These are phyloP conservation scores for Berberis vulgaris DNA, from an alignment of 164 flowering plant species.

Conservation along the genomic window DNA sequence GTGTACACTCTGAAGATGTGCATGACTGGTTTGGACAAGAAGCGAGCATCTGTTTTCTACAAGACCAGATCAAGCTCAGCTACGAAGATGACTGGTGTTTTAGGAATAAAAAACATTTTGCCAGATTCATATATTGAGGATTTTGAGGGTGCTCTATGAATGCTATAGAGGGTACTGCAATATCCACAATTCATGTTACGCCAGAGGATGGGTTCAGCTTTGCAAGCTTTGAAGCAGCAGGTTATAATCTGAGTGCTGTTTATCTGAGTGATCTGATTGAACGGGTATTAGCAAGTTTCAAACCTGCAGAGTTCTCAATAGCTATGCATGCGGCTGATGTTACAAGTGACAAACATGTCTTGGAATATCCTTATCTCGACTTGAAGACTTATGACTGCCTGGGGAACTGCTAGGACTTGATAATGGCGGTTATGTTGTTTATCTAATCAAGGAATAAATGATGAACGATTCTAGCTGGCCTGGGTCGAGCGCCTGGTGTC, in stretches of 20 bases:
- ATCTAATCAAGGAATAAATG: background rate
- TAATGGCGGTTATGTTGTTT: slow-evolving; percentile 30
- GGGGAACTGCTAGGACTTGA: slow-evolving; percentile 25
- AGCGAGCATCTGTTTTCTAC: slow-evolving; percentile 62
- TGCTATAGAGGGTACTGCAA: slow-evolving; percentile 46
- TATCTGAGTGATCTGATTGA: slow-evolving; percentile 35
- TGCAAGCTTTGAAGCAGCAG: slow-evolving; percentile 76
- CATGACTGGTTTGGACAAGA: slow-evolving; percentile 72
- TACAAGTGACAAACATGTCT: background rate
- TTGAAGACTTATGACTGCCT: slow-evolving; percentile 35
- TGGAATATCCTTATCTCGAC: slow-evolving; percentile 14
- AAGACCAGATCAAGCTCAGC: slow-evolving; percentile 49
- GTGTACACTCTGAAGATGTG: slow-evolving; percentile 70
- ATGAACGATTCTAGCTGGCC: too few species aligned
- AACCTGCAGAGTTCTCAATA: slow-evolving; percentile 60
- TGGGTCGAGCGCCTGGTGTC: too few species aligned
- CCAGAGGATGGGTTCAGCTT: slow-evolving; percentile 94
- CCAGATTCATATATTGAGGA: slow-evolving; percentile 67
- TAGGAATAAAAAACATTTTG: slow-evolving; percentile 69
- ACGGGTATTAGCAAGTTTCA: slow-evolving; percentile 64
- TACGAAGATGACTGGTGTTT: slow-evolving; percentile 45
- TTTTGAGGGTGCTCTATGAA: slow-evolving; percentile 94
- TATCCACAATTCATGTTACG: slow-evolving; percentile 87
- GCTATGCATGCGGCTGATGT: slow-evolving; percentile 40
- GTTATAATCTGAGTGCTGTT: slow-evolving; percentile 38